Base-by-base conservation (phyloP, 2,329 filamentous ascomycete species). In the Dothideomycetidae sp. region DNA sequence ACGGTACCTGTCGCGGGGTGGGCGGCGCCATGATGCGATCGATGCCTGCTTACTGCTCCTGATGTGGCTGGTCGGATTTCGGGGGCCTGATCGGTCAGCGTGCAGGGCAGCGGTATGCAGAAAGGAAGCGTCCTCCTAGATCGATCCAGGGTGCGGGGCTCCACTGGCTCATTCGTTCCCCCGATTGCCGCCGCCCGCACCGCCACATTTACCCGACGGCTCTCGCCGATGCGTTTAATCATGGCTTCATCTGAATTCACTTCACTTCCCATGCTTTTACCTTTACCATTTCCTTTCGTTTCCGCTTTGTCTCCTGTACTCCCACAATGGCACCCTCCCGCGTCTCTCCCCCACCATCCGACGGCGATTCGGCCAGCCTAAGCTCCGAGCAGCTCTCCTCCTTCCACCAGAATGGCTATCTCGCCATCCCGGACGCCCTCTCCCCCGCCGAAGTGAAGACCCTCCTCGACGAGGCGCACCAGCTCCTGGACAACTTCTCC, bases 391-490 rank as follows among this genome's bases (percentile, higher is more conserved):
- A 94, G 54, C 62, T 90, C 32, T 56, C 70, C 33, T 66, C 69
- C 51, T 96, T 92, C 67, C 58, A 79, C 48, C 66, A 72, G 35
- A 82, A 96, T 63, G 90, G 90, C 61, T 96, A 92, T 62, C 78
- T 96, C 43, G 71, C 96, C 50, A 71, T 98, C 50, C 82, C 81
- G 1, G 61, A 79, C 51, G 86, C 82, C 39, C 73, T 96, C 29
- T 67, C 68, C 7, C 67, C 68, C 0, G 55, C 67, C 1, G 82
- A 79, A 12, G 73, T 88, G 33, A 56, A 68, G 10, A 62, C 70
- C 15, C 73, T 94, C 3, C 71, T 94, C 12, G 57, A 61, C 43
- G 83, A 92, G 59, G 90, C 85, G 4, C 67, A 78, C 53, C 62
- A 63, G 21, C 70, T 94, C 44, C 79, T 96, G 33, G 64, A 74